phyloP scores from a whole-genome alignment of 495 filamentous ascomycete species.

The Niebla homalea region DNA sequence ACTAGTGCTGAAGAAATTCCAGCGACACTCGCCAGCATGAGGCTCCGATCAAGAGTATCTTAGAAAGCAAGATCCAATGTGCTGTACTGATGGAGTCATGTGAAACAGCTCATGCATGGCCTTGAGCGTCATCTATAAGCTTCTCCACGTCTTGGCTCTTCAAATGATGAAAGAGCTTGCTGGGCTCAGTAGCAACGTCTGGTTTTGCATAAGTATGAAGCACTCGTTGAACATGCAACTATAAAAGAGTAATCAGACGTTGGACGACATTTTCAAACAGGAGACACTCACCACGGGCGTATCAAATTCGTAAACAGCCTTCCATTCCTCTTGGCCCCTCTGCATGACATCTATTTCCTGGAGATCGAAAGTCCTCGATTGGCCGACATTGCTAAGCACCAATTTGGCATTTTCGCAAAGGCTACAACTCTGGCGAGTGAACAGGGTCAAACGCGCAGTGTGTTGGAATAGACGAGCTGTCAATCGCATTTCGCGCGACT shows the following conservation, averaged over 20 bases:
- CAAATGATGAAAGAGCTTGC: conserved; percentile 79
- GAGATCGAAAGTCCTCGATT: conserved; percentile 57
- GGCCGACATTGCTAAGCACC: conserved; percentile 56
- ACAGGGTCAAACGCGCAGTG: conserved; percentile 62
- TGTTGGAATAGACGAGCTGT: conserved; percentile 32
- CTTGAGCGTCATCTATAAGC: conserved; percentile 55
- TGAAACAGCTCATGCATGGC: conserved; percentile 10
- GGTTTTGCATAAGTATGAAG: conserved; percentile 27
- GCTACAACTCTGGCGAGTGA: conserved; percentile 66
- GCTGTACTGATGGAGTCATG: not conserved
- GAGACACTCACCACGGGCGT: conserved; percentile 55
- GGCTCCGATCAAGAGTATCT: not conserved
- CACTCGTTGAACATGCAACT: conserved; percentile 53
- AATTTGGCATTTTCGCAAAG: conserved; percentile 66
- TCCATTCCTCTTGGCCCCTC: conserved; percentile 52
- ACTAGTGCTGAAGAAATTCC: no score
- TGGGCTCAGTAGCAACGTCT: conserved; percentile 41
- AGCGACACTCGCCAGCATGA: not conserved
- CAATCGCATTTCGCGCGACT: conserved; percentile 3
- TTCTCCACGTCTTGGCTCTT: conserved; percentile 52
- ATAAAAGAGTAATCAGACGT: not conserved
- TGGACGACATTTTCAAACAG: not conserved
- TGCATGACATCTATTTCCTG: conserved; percentile 69
- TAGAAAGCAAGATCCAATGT: not conserved
- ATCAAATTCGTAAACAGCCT: conserved; percentile 77